phyloP scores from a whole-genome alignment of 2,329 filamentous ascomycete species.

The Penicillium sp. region DNA sequence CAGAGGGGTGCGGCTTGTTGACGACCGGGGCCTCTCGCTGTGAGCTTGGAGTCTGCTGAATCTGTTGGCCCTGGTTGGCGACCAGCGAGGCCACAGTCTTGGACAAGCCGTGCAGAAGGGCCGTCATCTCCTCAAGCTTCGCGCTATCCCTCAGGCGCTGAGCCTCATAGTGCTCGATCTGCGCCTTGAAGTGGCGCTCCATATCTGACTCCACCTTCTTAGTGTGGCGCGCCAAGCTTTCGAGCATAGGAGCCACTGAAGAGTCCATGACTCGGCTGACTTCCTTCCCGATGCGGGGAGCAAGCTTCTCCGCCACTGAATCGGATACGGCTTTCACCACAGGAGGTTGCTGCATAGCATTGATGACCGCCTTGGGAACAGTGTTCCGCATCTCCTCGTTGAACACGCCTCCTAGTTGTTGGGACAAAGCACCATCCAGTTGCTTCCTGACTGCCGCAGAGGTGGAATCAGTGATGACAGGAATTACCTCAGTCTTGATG shows the following conservation, averaged over 20 bases:
- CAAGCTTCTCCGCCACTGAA: constrained; percentile 63
- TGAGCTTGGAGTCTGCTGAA: constrained; percentile 17
- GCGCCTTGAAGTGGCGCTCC: constrained; percentile 56
- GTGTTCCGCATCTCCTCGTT: constrained; percentile 69
- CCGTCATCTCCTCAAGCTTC: constrained; percentile 60
- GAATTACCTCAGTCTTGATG: constrained; percentile 72
- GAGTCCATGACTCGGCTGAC: constrained; percentile 59
- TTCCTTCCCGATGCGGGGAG: constrained; percentile 65
- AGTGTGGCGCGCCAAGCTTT: constrained; percentile 62
- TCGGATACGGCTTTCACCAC: constrained; percentile 70
- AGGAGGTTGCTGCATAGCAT: constrained; percentile 69
- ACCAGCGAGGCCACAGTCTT: constrained; percentile 50
- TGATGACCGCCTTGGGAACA: constrained; percentile 64
- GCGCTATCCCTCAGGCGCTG: constrained; percentile 53
- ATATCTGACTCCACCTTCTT: constrained; percentile 66
- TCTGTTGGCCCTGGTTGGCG: constrained; percentile 42
- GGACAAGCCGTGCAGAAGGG: constrained; percentile 52
- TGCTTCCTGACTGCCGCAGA: constrained; percentile 67
- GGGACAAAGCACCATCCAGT: constrained; percentile 64
- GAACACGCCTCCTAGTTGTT: constrained; percentile 62
- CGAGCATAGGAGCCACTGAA: constrained; percentile 64
- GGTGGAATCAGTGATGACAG: constrained; percentile 65
- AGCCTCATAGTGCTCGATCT: constrained; percentile 50
- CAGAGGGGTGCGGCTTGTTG: constrained; percentile 31
- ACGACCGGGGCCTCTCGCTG: not conserved